Evolutionary conservation across 2,329 filamentous ascomycete species (phyloP).

Genomic region (Fusarium beomiforme): DNA sequence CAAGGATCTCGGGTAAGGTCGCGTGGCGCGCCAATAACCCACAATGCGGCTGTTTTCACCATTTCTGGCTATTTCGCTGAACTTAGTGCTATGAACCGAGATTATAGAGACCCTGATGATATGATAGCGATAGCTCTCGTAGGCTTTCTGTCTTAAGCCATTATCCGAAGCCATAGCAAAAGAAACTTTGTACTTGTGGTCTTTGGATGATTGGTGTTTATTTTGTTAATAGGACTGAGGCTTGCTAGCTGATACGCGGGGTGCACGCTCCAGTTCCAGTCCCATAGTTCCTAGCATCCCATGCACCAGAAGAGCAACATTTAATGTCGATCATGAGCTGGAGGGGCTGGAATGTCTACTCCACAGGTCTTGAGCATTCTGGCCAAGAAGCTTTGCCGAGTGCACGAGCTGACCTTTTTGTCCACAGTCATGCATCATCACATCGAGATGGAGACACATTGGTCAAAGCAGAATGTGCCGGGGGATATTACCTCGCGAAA

Average conservation of each 20-base stretch:
- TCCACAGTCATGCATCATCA: background rate
- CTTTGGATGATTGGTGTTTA: background rate
- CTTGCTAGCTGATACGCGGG: slow-evolving; percentile 19
- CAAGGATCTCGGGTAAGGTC: slow-evolving; percentile 29
- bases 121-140: slow-evolving; percentile 21
- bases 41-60: slow-evolving; percentile 27
- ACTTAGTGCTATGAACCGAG: slow-evolving; percentile 26
- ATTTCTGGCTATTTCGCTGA: slow-evolving; percentile 31
- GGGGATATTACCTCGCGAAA: slow-evolving; percentile 13
- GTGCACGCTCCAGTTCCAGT: background rate
- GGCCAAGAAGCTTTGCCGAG: background rate
- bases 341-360: slow-evolving; percentile 13
- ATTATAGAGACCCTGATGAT: slow-evolving; percentile 22
- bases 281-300: slow-evolving; percentile 2
- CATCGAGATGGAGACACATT: background rate
- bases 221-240: slow-evolving; percentile 11
- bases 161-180: slow-evolving; percentile 14
- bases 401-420: background rate
- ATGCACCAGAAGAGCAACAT: slow-evolving; percentile 14
- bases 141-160: background rate
- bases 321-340: slow-evolving; percentile 26
- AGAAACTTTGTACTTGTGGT: background rate
- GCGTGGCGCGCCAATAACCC: slow-evolving; percentile 17
- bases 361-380: background rate
- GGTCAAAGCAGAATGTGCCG: background rate